Base-by-base conservation (phyloP, 768 basidiomycete genomes). In the Pleurotus sapidus region DNA sequence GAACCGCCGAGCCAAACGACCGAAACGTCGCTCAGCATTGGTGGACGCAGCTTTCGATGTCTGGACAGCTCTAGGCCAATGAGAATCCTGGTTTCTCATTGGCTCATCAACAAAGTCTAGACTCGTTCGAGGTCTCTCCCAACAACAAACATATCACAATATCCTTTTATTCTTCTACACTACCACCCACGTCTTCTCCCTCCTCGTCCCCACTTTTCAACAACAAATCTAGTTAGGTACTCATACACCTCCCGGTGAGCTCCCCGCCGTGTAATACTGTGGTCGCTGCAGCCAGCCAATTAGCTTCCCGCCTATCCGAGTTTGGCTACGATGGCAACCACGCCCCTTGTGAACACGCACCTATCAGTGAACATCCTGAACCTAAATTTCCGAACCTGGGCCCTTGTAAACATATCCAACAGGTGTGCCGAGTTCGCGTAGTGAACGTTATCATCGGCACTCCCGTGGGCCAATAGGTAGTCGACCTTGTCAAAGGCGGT, bases 341-440 rank as follows among this genome's bases (percentile, higher is more conserved):
- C 46, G 24, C 24, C 15, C 42, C 50, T 43, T 45, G 30, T 57
- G 53, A 59, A 34, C 46, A 66, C 82, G 65, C 58, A 92, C 89
- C 92, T 93, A 72, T 99, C 97, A 20, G 94, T 94, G 73, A 98
- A 99, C 91, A 98, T 93, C 67, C 95, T 83, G 73, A 98, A 97
- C 65, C 88, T 80, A 65, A 88, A 91, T 59, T 81, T 80, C 64
- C 88, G 78, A 46, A 98, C 82, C 56, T 85, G 76, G 23, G 78
- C 86, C 63, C 77, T 74, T 0, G 95, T 98, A 63, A 99, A 82
- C 87, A 97, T 95, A 71, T 98, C 96, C 37, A 99, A 72, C 65
- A 99, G 67, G 63, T 91, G 91, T 11, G 94, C 94, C 55, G 90
- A 86, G 73, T 99, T 95, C 39, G 90, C 84, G 65, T 84, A 95